A percentile compares a stretch with the other conserved stretches of the same genome.
Evolutionary conservation across 2,329 filamentous ascomycete genomes (phyloP).

Genomic region (Graphiopsis chlorocephala): DNA sequence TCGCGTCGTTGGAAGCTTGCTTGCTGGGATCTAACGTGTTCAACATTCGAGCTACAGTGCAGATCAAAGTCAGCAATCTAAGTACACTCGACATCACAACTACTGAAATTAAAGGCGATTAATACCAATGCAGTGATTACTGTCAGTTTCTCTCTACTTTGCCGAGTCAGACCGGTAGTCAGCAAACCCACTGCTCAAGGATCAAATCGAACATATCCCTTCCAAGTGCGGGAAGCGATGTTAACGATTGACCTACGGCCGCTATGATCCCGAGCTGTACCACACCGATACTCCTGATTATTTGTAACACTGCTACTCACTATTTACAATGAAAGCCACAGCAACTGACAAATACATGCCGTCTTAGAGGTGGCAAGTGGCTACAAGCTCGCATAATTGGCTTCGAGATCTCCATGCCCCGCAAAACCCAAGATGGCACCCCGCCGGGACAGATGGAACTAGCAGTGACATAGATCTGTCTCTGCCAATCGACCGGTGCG

Average conservation of each 20-base stretch:
- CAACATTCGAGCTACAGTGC: background rate
- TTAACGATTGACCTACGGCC: background rate
- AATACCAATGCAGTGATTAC: background rate
- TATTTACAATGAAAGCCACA: background rate
- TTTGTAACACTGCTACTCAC: background rate
- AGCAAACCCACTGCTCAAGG: background rate
- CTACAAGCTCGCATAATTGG: background rate
- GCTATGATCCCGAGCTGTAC: background rate
- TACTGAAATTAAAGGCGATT: background rate
- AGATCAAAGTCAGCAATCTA: background rate
- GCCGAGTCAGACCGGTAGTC: background rate
- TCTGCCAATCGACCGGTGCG: background rate
- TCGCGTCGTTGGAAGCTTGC: background rate
- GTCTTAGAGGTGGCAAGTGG: background rate
- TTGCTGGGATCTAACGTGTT: background rate
- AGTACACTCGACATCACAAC: background rate
- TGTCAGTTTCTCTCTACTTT: background rate
- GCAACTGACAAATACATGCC: conserved; percentile 12
- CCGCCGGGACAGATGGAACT: background rate
- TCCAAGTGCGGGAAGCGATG: background rate
- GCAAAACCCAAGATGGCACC: background rate
- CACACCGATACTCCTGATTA: background rate
- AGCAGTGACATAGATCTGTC: background rate
- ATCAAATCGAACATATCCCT: background rate
- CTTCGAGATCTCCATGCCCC: conserved; percentile 7